These are phyloP conservation scores for Knoxdaviesia capensis DNA, from an alignment of 2,329 filamentous ascomycete species.

Conservation along the genomic window DNA sequence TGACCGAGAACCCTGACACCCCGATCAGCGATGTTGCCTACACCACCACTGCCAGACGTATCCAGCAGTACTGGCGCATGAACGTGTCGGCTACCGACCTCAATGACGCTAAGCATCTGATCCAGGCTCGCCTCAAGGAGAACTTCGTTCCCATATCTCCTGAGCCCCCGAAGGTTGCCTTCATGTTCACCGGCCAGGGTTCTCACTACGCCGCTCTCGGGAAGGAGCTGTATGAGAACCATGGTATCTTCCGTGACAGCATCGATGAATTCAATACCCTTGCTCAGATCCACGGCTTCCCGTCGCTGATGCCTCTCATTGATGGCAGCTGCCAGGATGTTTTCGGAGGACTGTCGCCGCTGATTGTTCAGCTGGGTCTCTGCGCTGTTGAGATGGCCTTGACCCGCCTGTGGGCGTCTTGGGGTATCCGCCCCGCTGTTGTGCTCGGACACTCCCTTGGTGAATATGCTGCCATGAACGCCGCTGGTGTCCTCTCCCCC, in stretches of 20 bases:
- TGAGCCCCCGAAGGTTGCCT: constrained; percentile 19
- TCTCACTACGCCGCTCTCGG: constrained; percentile 31
- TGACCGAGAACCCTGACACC: constrained; percentile 28
- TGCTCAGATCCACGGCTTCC: constrained; percentile 27
- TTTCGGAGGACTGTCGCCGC: constrained; percentile 21
- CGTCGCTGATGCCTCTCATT: constrained; percentile 29
- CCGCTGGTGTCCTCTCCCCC: constrained; percentile 49
- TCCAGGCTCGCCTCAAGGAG: constrained; percentile 33
- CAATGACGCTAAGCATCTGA: constrained; percentile 19
- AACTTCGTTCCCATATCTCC: constrained; percentile 30
- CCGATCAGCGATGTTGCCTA: constrained; percentile 42
- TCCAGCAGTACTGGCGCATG: constrained; percentile 38
- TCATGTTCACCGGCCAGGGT: constrained; percentile 37
- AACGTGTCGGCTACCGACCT: constrained; percentile 22
- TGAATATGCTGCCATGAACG: constrained; percentile 53
- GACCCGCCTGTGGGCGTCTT: constrained; percentile 31
- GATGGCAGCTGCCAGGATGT: constrained; percentile 22
- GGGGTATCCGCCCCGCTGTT: constrained; percentile 31
- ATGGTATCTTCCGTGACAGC: constrained; percentile 25
- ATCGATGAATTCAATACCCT: constrained; percentile 37
- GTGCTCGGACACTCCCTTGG: constrained; percentile 46
- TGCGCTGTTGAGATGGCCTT: constrained; percentile 36
- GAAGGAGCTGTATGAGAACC: constrained; percentile 26
- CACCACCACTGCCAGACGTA: constrained; percentile 44
- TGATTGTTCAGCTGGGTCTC: constrained; percentile 32